These are phyloP conservation scores for Sicyos baderoa DNA, from an alignment of 306 rosid genomes.

Conservation along the genomic window DNA sequence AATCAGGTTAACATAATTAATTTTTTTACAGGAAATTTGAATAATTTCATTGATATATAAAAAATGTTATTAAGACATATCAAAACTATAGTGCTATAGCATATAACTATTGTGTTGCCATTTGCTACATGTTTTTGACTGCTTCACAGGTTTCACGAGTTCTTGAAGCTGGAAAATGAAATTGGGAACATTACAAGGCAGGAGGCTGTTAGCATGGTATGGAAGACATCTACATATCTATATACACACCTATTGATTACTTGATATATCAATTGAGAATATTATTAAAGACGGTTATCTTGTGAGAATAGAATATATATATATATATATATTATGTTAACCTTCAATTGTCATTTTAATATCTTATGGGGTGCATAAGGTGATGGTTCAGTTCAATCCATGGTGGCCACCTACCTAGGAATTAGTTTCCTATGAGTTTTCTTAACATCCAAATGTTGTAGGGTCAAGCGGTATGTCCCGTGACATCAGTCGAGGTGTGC, in stretches of 20 bases:
- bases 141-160: slow-evolving; percentile 76
- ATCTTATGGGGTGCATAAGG: no score
- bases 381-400: no score
- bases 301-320: no score
- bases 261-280: neutral
- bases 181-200: slow-evolving; percentile 97
- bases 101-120: neutral
- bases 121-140: neutral
- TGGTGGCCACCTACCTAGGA: no score
- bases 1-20: neutral
- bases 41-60: no score
- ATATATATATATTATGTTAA: no score
- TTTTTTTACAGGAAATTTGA: no score
- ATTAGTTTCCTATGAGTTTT: no score
- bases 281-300: neutral
- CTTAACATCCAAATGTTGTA: no score
- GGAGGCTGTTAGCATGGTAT: slow-evolving; percentile 99
- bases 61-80: no score
- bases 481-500: no score
- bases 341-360: neutral
- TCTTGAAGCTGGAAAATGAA: slow-evolving; percentile 95
- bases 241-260: neutral
- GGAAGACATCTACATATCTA: slow-evolving; percentile 19
- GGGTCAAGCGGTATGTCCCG: no score
- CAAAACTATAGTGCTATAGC: neutral